phyloP scores from a whole-genome alignment of 2,329 filamentous ascomycete genomes.

The Diaporthe ilicicola region DNA sequence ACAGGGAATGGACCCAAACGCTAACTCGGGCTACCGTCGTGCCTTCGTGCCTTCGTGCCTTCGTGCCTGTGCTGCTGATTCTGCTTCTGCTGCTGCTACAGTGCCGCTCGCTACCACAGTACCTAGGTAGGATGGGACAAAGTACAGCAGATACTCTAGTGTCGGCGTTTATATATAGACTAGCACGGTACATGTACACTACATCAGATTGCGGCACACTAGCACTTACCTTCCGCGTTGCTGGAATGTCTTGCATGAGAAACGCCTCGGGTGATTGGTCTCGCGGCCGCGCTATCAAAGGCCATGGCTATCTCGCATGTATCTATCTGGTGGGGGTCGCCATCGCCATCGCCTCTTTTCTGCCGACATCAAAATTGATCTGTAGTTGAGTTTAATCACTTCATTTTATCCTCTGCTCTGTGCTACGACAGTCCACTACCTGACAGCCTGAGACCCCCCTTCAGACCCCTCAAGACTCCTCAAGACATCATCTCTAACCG shows the following conservation, averaged over 20 bases:
- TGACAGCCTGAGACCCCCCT: not conserved
- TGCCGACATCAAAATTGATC: not conserved
- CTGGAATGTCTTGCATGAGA: slow-evolving; percentile 21
- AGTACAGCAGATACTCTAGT: not conserved
- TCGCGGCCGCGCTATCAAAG: not conserved
- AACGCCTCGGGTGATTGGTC: slow-evolving; percentile 20
- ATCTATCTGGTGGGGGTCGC: slow-evolving; percentile 4
- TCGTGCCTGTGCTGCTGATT: not conserved
- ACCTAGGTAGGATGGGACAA: not conserved
- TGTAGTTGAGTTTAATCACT: slow-evolving; percentile 12
- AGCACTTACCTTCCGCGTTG: slow-evolving; percentile 3
- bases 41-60: not conserved
- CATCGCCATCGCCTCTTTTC: not conserved
- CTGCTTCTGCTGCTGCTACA: not conserved
- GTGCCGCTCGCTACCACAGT: not conserved
- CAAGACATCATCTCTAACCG: not conserved
- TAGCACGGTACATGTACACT: not conserved
- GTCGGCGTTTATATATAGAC: not conserved
- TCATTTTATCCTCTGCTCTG: not conserved
- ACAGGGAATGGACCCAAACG: slow-evolving; percentile 8
- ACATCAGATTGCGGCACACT: not conserved
- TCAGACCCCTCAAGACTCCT: not conserved
- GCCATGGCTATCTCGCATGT: not conserved
- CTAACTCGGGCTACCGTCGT: slow-evolving; percentile 1
- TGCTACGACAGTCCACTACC: not conserved